These are phyloP conservation scores for Ophiocordyceps sinensis DNA, from an alignment of 2,329 filamentous ascomycete genomes.

Conservation along the genomic window DNA sequence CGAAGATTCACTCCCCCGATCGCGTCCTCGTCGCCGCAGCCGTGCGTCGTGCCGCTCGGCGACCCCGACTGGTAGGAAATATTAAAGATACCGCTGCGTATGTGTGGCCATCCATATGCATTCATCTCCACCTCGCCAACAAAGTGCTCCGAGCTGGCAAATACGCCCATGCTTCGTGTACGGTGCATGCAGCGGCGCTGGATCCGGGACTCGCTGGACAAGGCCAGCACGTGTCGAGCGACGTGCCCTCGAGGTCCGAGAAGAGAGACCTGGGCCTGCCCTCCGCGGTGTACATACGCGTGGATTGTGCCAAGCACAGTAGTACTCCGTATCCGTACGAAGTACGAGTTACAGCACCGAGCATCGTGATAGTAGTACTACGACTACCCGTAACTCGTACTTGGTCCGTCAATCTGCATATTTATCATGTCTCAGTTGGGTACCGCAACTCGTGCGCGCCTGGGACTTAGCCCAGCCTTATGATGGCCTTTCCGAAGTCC, in stretches of 20 bases:
- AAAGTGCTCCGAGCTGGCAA: not conserved
- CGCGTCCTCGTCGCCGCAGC: not conserved
- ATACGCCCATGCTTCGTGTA: not conserved
- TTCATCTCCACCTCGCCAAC: not conserved
- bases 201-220: no score
- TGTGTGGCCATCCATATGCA: not conserved
- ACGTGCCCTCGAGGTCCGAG: no score
- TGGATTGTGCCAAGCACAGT: not conserved
- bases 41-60: constrained; percentile 2
- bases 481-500: not conserved
- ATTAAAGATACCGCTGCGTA: not conserved
- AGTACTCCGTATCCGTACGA: no score
- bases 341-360: not conserved
- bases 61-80: constrained; percentile 1
- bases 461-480: constrained; percentile 1
- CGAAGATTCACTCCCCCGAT: not conserved
- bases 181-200: no score
- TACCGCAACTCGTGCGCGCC: not conserved
- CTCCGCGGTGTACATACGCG: no score
- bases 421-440: not conserved
- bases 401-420: not conserved
- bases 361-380: no score
- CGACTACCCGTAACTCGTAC: no score
- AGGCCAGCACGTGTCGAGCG: no score
- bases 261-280: no score